A percentile compares a stretch with the other conserved stretches of the same genome.
phyloP scores from a whole-genome alignment of 2,329 filamentous ascomycete genomes.

The Alternaria tenuissima region DNA sequence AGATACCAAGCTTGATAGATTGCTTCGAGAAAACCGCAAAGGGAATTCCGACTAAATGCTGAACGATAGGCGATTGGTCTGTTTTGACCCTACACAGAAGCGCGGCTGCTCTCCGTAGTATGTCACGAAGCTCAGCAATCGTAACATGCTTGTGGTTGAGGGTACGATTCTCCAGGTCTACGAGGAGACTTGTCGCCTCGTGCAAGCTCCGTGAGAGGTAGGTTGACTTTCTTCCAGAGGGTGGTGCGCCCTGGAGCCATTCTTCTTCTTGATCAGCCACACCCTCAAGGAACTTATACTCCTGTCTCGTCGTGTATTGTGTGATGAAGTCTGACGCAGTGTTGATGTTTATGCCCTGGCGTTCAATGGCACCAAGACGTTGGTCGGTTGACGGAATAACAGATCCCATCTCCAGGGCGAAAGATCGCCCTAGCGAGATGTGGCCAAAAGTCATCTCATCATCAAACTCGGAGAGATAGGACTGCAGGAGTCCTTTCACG shows the following conservation, averaged over 20 bases:
- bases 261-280: conserved; percentile 70
- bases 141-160: conserved; percentile 73
- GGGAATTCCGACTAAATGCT: conserved; percentile 89
- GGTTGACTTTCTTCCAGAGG: conserved; percentile 21
- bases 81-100: conserved; percentile 80
- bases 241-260: conserved; percentile 65
- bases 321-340: conserved; percentile 95
- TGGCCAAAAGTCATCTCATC: conserved; percentile 92
- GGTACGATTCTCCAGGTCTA: conserved; percentile 76
- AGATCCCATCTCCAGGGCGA: conserved; percentile 91
- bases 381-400: conserved; percentile 87
- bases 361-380: conserved; percentile 80
- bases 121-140: conserved; percentile 78
- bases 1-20: conserved; percentile 93
- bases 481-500: conserved; percentile 93
- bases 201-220: conserved; percentile 55
- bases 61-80: conserved; percentile 80
- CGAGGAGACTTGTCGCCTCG: conserved; percentile 67
- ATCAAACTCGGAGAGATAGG: conserved; percentile 93
- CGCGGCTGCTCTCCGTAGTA: conserved; percentile 83
- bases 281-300: conserved; percentile 87
- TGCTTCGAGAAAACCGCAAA: conserved; percentile 94
- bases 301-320: conserved; percentile 95
- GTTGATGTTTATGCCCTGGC: conserved; percentile 78
- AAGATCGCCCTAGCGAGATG: conserved; percentile 89